Percentiles rank a stretch among this genome's conserved stretches.
Evolutionary conservation across 75 land plant genomes (phyloP).

Genomic region (Pinus albicaulis): DNA sequence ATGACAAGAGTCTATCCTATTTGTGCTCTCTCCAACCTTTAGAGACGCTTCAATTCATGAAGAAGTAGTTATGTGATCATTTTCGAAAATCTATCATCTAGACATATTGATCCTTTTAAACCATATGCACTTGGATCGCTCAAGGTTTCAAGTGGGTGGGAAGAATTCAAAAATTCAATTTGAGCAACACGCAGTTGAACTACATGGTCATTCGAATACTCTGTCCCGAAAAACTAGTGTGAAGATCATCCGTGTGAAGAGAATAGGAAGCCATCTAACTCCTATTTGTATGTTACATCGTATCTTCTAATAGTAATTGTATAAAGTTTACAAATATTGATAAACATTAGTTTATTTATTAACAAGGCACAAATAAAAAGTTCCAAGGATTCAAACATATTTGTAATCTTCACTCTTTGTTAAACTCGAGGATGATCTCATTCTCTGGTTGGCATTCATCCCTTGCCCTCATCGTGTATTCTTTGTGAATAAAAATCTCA

Average conservation of each 20-base stretch:
- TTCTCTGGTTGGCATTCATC: no score
- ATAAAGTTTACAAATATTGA: no score
- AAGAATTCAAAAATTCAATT: conserved; percentile 69
- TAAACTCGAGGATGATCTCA: no score
- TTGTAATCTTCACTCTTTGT: no score
- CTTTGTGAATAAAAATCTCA: conserved; percentile 68
- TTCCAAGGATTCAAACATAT: no score
- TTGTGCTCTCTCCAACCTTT: conserved; percentile 46
- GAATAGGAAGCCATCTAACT: no score
- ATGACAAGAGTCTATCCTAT: conserved; percentile 43
- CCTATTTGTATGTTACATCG: no score
- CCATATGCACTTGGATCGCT: conserved; percentile 90
- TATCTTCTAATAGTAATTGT: no score
- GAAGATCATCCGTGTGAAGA: no score
- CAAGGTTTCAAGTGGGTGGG: conserved; percentile 92
- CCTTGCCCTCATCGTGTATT: conserved; percentile 10
- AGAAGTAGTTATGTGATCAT: conserved; percentile 36
- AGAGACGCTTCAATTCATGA: conserved; percentile 44
- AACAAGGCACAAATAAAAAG: no score
- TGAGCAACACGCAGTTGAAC: conserved; percentile 53
- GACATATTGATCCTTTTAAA: conserved; percentile 55
- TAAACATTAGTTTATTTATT: no score
- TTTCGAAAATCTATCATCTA: conserved; percentile 79
- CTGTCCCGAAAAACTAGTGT: no score
- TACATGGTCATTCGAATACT: neutral